Percentiles rank a stretch among this genome's conserved stretches.
These are phyloP conservation scores for Hypholoma sublateritium DNA, from an alignment of 768 basidiomycete genomes.

Conservation along the genomic window DNA sequence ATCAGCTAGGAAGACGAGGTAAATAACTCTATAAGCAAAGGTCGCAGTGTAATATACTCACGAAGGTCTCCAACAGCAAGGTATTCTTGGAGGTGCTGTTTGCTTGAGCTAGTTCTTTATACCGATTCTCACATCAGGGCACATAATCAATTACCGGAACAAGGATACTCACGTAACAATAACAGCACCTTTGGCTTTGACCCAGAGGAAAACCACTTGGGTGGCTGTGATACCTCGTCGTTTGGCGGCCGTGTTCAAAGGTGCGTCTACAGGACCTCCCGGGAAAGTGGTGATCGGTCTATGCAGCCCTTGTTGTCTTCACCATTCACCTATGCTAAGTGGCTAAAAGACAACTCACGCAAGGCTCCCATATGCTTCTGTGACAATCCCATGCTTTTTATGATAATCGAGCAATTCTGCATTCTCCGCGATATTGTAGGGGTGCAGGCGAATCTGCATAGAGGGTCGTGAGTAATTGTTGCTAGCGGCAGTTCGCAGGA, in stretches of 20 bases:
- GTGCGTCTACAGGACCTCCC: conserved; percentile 64
- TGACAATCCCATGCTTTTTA: conserved; percentile 56
- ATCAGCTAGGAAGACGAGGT: conserved; percentile 34
- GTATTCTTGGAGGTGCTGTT: conserved; percentile 65
- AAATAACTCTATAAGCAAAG: background rate
- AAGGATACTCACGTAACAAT: conserved; percentile 58
- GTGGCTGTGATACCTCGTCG: conserved; percentile 55
- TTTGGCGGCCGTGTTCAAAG: conserved; percentile 50
- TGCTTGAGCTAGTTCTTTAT: conserved; percentile 53
- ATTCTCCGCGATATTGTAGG: conserved; percentile 61
- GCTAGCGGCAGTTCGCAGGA: background rate
- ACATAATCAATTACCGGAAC: background rate
- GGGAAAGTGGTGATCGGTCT: conserved; percentile 61
- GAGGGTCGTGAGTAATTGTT: background rate
- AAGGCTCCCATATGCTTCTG: conserved; percentile 72
- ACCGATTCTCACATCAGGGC: background rate
- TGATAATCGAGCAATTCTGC: conserved; percentile 58
- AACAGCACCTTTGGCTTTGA: conserved; percentile 60
- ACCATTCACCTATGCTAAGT: no score
- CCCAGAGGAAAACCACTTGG: conserved; percentile 74
- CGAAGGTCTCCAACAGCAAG: conserved; percentile 59
- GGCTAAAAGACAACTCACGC: conserved; percentile 37
- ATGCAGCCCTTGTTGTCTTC: background rate
- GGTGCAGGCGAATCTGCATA: conserved; percentile 63
- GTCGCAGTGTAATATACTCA: conserved; percentile 16